Percentiles rank a stretch among this genome's conserved stretches.
These are phyloP conservation scores for Jamesozyma hellenica DNA, from an alignment of 805 yeast genomes.

Conservation along the genomic window DNA sequence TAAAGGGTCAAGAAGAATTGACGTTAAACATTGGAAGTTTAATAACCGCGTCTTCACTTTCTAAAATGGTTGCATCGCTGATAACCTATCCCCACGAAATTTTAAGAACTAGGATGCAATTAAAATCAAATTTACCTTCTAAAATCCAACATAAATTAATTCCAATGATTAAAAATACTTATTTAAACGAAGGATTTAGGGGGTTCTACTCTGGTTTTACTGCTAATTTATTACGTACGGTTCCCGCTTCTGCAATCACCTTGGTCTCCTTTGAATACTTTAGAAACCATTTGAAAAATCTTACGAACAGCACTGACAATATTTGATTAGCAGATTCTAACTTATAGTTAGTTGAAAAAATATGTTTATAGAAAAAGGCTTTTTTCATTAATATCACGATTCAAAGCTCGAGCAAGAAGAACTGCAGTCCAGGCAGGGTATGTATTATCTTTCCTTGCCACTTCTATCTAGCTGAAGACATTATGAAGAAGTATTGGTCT, in stretches of 20 bases:
- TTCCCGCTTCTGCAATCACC: slow-evolving; percentile 94
- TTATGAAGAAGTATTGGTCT: too few species aligned
- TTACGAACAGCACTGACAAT: too few species aligned
- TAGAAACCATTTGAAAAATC: slow-evolving; percentile 29
- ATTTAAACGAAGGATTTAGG: slow-evolving; percentile 54
- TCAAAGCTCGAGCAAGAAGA: too few species aligned
- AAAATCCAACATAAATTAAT: slow-evolving; percentile 17
- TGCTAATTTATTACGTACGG: slow-evolving; percentile 78
- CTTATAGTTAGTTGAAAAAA: background rate
- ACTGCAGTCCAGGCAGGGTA: too few species aligned
- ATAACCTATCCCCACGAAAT: slow-evolving; percentile 95
- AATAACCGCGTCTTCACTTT: slow-evolving; percentile 59
- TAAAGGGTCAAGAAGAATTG: slow-evolving; percentile 9
- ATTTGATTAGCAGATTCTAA: background rate
- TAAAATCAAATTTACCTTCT: slow-evolving; percentile 31
- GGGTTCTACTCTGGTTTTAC: slow-evolving; percentile 88
- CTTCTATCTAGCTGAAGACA: too few species aligned
- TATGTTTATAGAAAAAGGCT: too few species aligned
- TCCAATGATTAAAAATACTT: slow-evolving; percentile 23
- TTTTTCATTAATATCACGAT: too few species aligned
- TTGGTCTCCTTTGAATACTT: slow-evolving; percentile 83
- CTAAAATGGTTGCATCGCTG: slow-evolving; percentile 82
- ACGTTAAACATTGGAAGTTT: slow-evolving; percentile 33
- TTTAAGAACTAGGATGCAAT: slow-evolving; percentile 80
- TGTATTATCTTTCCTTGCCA: too few species aligned